phyloP scores from a whole-genome alignment of 352 stramenopile species.

The Globisporangium iwayamae region DNA sequence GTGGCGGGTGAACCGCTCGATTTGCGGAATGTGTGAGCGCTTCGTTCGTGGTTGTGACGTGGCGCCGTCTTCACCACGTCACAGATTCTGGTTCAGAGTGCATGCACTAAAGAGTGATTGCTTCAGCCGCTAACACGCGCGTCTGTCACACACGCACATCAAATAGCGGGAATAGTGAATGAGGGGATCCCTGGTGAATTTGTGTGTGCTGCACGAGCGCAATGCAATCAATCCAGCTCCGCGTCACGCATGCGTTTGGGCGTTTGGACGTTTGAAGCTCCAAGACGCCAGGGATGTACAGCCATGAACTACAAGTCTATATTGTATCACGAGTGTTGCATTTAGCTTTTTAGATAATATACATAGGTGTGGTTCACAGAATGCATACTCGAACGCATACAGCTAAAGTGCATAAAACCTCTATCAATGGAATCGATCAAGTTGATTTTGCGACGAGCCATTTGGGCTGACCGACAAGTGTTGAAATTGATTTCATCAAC shows the following conservation, averaged over 20 bases:
- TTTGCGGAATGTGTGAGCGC: background rate
- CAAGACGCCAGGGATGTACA: background rate
- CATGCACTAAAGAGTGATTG: background rate
- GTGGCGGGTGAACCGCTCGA: background rate
- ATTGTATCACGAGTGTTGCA: background rate
- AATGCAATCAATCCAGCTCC: background rate
- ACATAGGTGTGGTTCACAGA: background rate
- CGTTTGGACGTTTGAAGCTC: background rate
- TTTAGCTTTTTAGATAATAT: background rate
- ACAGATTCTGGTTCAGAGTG: background rate
- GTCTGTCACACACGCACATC: constrained; percentile 1
- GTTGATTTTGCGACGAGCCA: too few relatives aligned
- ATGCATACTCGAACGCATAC: background rate
- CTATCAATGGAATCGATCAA: too few relatives aligned
- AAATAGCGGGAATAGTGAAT: background rate
- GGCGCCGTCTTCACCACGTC: background rate
- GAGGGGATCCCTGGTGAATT: background rate
- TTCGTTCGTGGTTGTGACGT: background rate
- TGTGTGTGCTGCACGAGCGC: background rate
- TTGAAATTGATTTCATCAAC: background rate
- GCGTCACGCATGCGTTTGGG: background rate
- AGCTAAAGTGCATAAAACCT: background rate
- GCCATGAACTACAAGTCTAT: background rate
- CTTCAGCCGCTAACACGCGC: background rate
- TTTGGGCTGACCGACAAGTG: background rate